Base-by-base conservation (phyloP, 352 stramenopile species). In the Globisporangium acanthophoron region DNA sequence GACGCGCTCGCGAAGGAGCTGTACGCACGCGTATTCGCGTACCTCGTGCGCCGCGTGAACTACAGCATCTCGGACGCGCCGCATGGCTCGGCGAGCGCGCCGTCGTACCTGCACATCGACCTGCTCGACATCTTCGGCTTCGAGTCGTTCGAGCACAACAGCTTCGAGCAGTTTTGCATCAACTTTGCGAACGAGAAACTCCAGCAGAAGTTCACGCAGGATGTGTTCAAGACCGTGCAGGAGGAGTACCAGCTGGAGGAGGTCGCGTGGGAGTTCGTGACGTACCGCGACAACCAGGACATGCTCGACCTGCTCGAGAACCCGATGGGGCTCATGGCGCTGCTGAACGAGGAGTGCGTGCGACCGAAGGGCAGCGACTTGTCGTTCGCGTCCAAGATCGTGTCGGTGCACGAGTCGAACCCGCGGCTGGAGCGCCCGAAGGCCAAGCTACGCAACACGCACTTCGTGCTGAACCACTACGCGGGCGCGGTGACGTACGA, bases 101-200 rank as follows among this genome's bases (percentile, higher is more conserved):
- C 75, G 2, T 71, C 67, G 11, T 84, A 88, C 56, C 59, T 85
- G 56, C 88, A 97, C 66, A 98, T 98, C 61, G 91, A 96, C 61
- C 74, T 98, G 61, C 80, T 98, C 24, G 96, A 99, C 70, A 98
- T 99, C 63, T 99, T 98, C 66, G 95, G 96, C 20, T 99, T 99
- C 71, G 96, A 99, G 67, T 90, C 76, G 5, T 98, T 98, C 67
- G 67, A 96, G 54, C 80, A 73, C 54, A 97, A 97, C 70, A 92
- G 80, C 49, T 98, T 98, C 58, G 92, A 98, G 64, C 96, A 99
- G 61, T 96, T 98, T 52, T 98, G 92, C 69, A 98, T 98, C 67
- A 98, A 98, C 72, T 98, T 93, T 67, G 92, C 87, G 31, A 98
- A 98, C 62, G 93, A 98, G 63, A 97, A 97, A 64, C 73, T 98